phyloP scores from a whole-genome alignment of 306 rosid species.

The Rubus parviflorus region DNA sequence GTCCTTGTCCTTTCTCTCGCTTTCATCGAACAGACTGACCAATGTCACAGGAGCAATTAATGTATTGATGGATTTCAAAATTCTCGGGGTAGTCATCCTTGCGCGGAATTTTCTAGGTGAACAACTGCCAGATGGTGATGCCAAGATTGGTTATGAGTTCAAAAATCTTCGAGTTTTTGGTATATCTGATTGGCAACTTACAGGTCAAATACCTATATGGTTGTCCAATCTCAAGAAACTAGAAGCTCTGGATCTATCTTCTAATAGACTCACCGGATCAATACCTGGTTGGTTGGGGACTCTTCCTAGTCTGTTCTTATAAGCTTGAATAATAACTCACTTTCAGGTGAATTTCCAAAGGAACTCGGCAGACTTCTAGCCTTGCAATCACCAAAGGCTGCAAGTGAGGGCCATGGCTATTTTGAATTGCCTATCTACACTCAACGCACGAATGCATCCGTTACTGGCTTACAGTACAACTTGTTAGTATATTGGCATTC shows the following conservation, averaged over 20 bases:
- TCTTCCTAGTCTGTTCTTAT: not conserved
- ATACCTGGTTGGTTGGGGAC: not conserved
- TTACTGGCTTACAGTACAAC: not conserved
- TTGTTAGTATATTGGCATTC: too few relatives aligned
- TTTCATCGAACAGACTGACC: too few relatives aligned
- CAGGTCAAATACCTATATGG: not conserved
- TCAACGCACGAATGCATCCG: not conserved
- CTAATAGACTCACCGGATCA: not conserved
- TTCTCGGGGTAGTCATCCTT: not conserved
- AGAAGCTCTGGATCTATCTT: not conserved
- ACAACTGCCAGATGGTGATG: not conserved
- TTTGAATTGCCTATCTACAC: not conserved
- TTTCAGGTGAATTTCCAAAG: not conserved
- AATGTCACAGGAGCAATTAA: too few relatives aligned
- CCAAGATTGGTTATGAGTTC: not conserved
- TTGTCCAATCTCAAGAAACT: not conserved
- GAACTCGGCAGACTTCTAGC: not conserved
- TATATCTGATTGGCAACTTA: not conserved
- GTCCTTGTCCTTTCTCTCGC: too few relatives aligned
- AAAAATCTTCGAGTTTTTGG: not conserved
- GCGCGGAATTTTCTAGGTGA: not conserved
- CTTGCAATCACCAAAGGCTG: not conserved
- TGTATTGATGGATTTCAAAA: not conserved
- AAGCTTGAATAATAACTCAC: not conserved
- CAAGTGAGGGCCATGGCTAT: not conserved